These are phyloP conservation scores for Daldinia sp. DNA, from an alignment of 2,329 filamentous ascomycete species.

Conservation along the genomic window DNA sequence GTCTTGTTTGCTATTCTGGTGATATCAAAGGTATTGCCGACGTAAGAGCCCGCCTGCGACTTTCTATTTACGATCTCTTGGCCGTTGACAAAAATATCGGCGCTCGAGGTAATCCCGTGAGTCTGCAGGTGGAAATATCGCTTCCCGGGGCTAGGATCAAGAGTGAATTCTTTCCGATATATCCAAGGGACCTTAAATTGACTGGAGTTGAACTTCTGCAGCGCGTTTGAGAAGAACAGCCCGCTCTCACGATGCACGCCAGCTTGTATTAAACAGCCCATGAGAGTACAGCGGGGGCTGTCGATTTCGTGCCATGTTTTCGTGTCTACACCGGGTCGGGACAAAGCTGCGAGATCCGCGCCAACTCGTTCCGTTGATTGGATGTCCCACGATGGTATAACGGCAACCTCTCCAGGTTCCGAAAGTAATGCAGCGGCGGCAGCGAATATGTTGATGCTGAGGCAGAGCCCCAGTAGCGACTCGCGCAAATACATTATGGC, in stretches of 20 bases:
- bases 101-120: conserved; percentile 70
- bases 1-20: conserved; percentile 56
- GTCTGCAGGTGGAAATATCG: conserved; percentile 66
- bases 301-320: conserved; percentile 64
- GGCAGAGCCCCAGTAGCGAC: conserved; percentile 35
- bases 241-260: conserved; percentile 64
- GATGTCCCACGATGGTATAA: conserved; percentile 62
- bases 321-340: conserved; percentile 58
- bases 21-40: conserved; percentile 67
- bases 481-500: conserved; percentile 41
- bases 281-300: conserved; percentile 63
- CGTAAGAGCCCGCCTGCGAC: conserved; percentile 68
- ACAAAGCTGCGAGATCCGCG: conserved; percentile 55
- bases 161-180: conserved; percentile 66
- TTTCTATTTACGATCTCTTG: conserved; percentile 61
- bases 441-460: conserved; percentile 28
- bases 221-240: conserved; percentile 67
- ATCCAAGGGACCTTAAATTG: conserved; percentile 69
- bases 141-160: conserved; percentile 52
- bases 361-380: conserved; percentile 58
- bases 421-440: conserved; percentile 37
- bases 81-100: conserved; percentile 71
- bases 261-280: conserved; percentile 67
- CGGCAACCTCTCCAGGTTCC: conserved; percentile 41
- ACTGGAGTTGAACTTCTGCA: conserved; percentile 57